A percentile compares a stretch with the other conserved stretches of the same genome.
Evolutionary conservation across 2,329 filamentous ascomycete species (phyloP).

Genomic region (Penicillium decumbens): DNA sequence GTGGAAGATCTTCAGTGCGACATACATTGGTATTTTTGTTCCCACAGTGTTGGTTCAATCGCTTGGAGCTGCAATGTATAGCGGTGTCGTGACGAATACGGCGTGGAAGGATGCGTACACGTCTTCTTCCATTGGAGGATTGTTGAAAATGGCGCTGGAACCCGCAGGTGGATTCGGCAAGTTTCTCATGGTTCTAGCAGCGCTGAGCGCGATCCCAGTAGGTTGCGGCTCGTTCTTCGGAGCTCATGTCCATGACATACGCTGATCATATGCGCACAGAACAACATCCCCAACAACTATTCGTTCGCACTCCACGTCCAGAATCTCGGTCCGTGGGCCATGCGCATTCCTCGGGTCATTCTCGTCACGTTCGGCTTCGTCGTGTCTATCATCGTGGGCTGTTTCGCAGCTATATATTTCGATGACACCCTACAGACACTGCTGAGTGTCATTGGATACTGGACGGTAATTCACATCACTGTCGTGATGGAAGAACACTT

Average conservation of each 20-base stretch:
- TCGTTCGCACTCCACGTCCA: slow-evolving; percentile 36
- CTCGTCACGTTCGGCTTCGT: slow-evolving; percentile 35
- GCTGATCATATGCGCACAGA: slow-evolving; percentile 16
- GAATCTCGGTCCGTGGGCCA: slow-evolving; percentile 34
- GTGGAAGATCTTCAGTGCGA: slow-evolving; percentile 31
- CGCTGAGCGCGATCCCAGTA: slow-evolving; percentile 33
- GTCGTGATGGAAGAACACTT: slow-evolving; percentile 35
- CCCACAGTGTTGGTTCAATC: slow-evolving; percentile 33
- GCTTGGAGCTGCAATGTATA: slow-evolving; percentile 33
- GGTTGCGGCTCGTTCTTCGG: not conserved
- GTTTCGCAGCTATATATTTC: slow-evolving; percentile 32
- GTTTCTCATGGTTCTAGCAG: slow-evolving; percentile 33
- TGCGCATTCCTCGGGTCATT: slow-evolving; percentile 30
- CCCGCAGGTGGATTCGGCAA: slow-evolving; percentile 35
- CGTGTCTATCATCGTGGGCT: slow-evolving; percentile 31
- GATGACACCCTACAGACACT: slow-evolving; percentile 43
- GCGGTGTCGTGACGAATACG: slow-evolving; percentile 23
- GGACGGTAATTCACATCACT: slow-evolving; percentile 42
- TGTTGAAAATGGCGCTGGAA: slow-evolving; percentile 30
- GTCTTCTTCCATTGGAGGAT: slow-evolving; percentile 28
- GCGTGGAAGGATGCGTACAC: slow-evolving; percentile 29
- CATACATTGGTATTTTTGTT: slow-evolving; percentile 18
- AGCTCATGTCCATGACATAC: not conserved
- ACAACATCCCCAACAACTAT: slow-evolving; percentile 39
- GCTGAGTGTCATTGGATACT: slow-evolving; percentile 48